Conservation (phyloP, 495 filamentous ascomycete genomes). For the Astrothelium macrocarpum region DNA sequence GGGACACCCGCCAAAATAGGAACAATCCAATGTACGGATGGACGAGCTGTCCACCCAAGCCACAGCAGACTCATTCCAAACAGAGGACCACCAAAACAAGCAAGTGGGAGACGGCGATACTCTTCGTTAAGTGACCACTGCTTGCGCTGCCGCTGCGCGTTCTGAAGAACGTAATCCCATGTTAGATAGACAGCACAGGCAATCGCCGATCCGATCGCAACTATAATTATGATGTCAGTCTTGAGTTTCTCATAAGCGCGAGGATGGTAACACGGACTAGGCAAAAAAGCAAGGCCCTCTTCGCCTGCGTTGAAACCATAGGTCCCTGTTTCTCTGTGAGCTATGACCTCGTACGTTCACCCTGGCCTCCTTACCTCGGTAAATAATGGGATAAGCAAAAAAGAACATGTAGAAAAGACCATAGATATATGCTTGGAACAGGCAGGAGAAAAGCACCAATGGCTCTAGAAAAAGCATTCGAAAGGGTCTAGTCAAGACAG, state of each 20-base stretch:
- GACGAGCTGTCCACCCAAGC: slow-evolving; percentile 57
- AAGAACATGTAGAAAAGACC: slow-evolving; percentile 71
- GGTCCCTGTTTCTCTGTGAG: slow-evolving; percentile 13
- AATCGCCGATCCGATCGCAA: slow-evolving; percentile 34
- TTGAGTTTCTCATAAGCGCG: not conserved
- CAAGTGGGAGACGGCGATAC: slow-evolving; percentile 54
- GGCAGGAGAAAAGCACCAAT: slow-evolving; percentile 53
- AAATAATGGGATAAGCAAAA: slow-evolving; percentile 57
- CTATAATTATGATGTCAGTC: not conserved
- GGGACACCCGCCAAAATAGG: slow-evolving; percentile 54
- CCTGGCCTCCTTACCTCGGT: slow-evolving; percentile 32
- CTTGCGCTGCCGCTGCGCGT: slow-evolving; percentile 31
- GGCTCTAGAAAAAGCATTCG: slow-evolving; percentile 49
- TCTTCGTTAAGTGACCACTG: slow-evolving; percentile 45
- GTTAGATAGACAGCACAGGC: slow-evolving; percentile 41
- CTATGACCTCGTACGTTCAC: not conserved
- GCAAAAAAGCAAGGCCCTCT: slow-evolving; percentile 31
- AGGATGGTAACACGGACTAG: slow-evolving; percentile 14
- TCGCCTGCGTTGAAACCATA: slow-evolving; percentile 33
- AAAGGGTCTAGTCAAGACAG: slow-evolving; percentile 41
- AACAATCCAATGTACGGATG: slow-evolving; percentile 50
- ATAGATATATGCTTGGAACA: slow-evolving; percentile 62
- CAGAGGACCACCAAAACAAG: slow-evolving; percentile 54
- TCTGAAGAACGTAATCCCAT: slow-evolving; percentile 45
- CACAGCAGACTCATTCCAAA: slow-evolving; percentile 59